Conservation (phyloP, 208 protist genomes). For the Herpetomonas samuelpessoai region DNA sequence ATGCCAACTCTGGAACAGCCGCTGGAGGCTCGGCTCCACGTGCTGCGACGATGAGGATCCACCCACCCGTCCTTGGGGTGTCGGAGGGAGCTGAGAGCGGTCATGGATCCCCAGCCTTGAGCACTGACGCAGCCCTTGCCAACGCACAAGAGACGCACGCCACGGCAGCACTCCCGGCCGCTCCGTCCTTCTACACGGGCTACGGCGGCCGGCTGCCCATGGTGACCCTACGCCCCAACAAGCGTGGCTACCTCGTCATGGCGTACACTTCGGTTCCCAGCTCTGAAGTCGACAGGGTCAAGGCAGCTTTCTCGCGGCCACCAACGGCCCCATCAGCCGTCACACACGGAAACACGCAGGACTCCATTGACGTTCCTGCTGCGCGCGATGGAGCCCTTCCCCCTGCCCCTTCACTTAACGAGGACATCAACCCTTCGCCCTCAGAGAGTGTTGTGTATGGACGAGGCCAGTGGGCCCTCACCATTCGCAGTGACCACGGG, state of each 20-base stretch:
- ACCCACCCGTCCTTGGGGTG: neutral
- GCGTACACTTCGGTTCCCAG: slow-evolving; percentile 50
- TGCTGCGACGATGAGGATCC: no score
- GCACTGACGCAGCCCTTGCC: no score
- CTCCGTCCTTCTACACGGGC: slow-evolving; percentile 16
- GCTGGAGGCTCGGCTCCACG: no score
- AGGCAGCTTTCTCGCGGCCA: neutral
- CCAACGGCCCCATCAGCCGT: no score
- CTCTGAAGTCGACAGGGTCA: slow-evolving; percentile 1
- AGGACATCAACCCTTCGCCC: neutral
- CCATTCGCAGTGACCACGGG: slow-evolving; percentile 45
- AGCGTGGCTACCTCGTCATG: slow-evolving; percentile 76
- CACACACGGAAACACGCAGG: no score
- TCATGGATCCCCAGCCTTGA: no score
- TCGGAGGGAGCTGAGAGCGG: no score
- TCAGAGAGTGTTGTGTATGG: slow-evolving; percentile 17
- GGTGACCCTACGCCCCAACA: slow-evolving; percentile 57
- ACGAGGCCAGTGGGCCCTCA: slow-evolving; percentile 55
- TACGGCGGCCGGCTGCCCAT: slow-evolving; percentile 47
- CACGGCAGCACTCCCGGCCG: no score
- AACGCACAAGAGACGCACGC: no score
- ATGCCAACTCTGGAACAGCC: no score
- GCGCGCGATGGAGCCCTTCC: neutral
- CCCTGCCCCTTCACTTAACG: neutral
- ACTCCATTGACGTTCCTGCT: neutral